Base-by-base conservation (phyloP, 1,139 yeast species). In the Taphrina deformans region DNA sequence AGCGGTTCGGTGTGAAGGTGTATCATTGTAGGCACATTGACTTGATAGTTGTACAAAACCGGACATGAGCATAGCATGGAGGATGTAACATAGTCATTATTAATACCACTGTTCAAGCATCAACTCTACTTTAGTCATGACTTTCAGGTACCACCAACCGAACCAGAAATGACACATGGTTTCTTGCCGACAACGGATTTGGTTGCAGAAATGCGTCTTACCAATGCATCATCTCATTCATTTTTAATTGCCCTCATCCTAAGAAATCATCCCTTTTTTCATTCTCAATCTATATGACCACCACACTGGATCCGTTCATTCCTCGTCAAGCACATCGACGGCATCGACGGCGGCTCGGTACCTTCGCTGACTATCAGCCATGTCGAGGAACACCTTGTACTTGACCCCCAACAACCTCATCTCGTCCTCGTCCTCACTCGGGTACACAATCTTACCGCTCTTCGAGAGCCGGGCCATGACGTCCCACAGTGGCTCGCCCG, bases 381-480 rank as follows among this genome's bases (percentile, higher is more conserved):
- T 96, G 73, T 91, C 97, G 69, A 89, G 79, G 80, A 90, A 90
- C 55, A 92, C 83, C 74, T 84, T 82, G 78, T 90, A 93, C 77
- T 93, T 93, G 50, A 86, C 89, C 68, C 82, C 78, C 73, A 93
- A 81, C 68, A 93, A 80, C 71, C 80, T 80, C 72, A 91, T 80
- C 75, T 89, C 96, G 0, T 89, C 85, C 67, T 83, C 82, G 50
- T 77, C 77, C 14, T 81, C 78, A 33, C 85, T 78, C 6, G 98
- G 98, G 69, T 79, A 75, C 55, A 93, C 88, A 21, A 86, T 89
- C 70, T 82, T 82, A 63, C 97, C 98, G 16, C 87, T 84, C 18
- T 96, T 93, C 2, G 96, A 88, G 80, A 91, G 82, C 69, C 82
- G 81, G 70, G 83, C 83, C 99, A 93, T 93, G 50, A 88, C 85